phyloP scores from a whole-genome alignment of 805 yeast species.

The Pichia californica region DNA sequence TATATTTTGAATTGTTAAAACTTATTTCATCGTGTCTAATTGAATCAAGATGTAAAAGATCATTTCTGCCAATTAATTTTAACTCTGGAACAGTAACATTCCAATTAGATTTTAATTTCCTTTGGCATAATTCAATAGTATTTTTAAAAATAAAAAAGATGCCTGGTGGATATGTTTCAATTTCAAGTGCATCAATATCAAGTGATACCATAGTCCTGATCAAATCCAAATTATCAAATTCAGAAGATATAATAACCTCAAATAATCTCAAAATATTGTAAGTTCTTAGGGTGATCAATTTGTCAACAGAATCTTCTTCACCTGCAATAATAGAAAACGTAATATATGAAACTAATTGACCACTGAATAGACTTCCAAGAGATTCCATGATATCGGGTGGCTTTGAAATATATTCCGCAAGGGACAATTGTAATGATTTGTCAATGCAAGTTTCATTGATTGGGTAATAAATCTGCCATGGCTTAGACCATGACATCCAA shows the following conservation, averaged over 20 bases:
- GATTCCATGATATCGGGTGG: conserved; percentile 61
- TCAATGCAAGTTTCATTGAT: conserved; percentile 32
- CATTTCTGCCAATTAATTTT: conserved; percentile 62
- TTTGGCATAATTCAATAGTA: conserved; percentile 48
- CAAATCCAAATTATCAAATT: conserved; percentile 45
- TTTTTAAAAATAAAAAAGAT: conserved; percentile 61
- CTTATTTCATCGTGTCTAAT: background rate
- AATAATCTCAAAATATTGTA: conserved; percentile 51
- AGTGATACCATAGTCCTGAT: conserved; percentile 57
- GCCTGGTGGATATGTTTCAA: conserved; percentile 73
- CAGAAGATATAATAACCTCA: conserved; percentile 53
- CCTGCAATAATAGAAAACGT: conserved; percentile 64
- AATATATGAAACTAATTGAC: conserved; percentile 47
- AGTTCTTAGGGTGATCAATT: conserved; percentile 59
- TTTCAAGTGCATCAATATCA: conserved; percentile 41
- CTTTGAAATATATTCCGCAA: conserved; percentile 38
- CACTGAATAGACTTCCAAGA: conserved; percentile 42
- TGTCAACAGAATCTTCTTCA: conserved; percentile 54
- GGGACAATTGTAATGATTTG: conserved; percentile 32
- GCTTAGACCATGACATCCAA: conserved; percentile 70
- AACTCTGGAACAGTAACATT: conserved; percentile 34
- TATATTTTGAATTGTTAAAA: background rate
- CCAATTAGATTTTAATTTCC: conserved; percentile 44
- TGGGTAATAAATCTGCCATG: conserved; percentile 57
- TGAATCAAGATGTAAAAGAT: conserved; percentile 35